These are phyloP conservation scores for Kluyveromyces marxianus DNA, from an alignment of 1,139 yeast genomes.

Conservation along the genomic window DNA sequence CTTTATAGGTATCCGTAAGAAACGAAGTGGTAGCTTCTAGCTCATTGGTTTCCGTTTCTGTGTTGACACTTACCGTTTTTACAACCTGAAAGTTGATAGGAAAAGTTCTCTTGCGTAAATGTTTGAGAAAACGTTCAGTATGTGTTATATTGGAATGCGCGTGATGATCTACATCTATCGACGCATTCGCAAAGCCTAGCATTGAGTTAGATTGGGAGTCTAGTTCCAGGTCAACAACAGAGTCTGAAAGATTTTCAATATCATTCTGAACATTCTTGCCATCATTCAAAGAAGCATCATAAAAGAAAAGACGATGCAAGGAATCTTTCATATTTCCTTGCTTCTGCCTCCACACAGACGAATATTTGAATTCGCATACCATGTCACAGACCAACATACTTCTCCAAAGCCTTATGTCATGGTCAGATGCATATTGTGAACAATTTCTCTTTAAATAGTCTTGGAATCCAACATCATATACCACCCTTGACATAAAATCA, in stretches of 20 bases:
- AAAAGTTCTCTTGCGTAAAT: constrained; percentile 17
- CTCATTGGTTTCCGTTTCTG: background rate
- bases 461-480: constrained; percentile 3
- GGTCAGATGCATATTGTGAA: constrained; percentile 3
- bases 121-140: constrained; percentile 15
- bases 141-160: background rate
- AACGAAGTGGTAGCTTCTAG: constrained; percentile 14
- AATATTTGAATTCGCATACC: constrained; percentile 15
- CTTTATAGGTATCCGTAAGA: constrained; percentile 22
- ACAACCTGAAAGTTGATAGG: constrained; percentile 18
- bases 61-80: constrained; percentile 9
- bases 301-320: constrained; percentile 12
- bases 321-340: constrained; percentile 16
- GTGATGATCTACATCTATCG: background rate
- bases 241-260: background rate
- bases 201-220: background rate
- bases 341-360: constrained; percentile 23
- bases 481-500: constrained; percentile 7
- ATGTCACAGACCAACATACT: constrained; percentile 11
- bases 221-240: background rate
- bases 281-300: background rate
- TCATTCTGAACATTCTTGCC: background rate
- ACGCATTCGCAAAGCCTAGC: background rate
- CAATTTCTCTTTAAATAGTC: constrained; percentile 6
- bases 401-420: constrained; percentile 7